These are phyloP conservation scores for Tremella fuciformis DNA, from an alignment of 768 basidiomycete genomes.

Conservation along the genomic window DNA sequence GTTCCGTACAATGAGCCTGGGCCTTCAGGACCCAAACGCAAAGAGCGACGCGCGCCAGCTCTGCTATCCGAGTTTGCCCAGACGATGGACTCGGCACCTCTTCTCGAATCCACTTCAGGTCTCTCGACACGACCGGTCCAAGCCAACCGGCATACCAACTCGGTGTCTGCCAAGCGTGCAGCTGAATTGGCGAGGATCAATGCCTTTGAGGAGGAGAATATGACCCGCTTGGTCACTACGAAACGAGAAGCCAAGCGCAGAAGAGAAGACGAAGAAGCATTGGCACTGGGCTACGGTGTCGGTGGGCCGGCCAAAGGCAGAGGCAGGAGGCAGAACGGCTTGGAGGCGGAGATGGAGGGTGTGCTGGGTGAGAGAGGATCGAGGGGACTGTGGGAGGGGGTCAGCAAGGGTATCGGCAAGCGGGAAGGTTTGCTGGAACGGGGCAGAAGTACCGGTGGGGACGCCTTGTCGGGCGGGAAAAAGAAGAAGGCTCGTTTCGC, in stretches of 20 bases:
- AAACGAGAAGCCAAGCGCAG: constrained; percentile 77
- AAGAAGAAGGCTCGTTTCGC: constrained; percentile 41
- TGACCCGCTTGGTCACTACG: constrained; percentile 82
- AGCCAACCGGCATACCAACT: constrained; percentile 40
- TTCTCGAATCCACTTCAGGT: constrained; percentile 52
- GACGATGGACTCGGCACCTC: constrained; percentile 47
- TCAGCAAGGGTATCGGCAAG: constrained; percentile 23
- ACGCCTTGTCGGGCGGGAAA: constrained; percentile 2
- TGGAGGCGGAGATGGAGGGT: constrained; percentile 52
- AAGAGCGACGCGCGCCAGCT: constrained; percentile 55
- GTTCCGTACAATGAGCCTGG: constrained; percentile 69
- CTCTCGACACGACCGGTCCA: constrained; percentile 49
- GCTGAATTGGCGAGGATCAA: constrained; percentile 74
- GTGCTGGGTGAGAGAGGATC: constrained; percentile 47
- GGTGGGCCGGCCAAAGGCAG: constrained; percentile 37
- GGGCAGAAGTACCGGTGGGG: constrained; percentile 20
- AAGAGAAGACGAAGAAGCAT: constrained; percentile 74
- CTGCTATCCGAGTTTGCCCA: constrained; percentile 50
- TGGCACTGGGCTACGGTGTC: constrained; percentile 68
- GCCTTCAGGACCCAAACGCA: constrained; percentile 46
- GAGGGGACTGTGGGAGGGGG: constrained; percentile 48
- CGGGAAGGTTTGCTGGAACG: constrained; percentile 23
- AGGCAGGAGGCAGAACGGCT: constrained; percentile 45
- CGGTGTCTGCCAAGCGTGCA: constrained; percentile 65
- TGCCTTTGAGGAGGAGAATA: constrained; percentile 92